Base-by-base conservation (phyloP, 2,329 filamentous ascomycete genomes). In the Chaetomiaceae sp. region DNA sequence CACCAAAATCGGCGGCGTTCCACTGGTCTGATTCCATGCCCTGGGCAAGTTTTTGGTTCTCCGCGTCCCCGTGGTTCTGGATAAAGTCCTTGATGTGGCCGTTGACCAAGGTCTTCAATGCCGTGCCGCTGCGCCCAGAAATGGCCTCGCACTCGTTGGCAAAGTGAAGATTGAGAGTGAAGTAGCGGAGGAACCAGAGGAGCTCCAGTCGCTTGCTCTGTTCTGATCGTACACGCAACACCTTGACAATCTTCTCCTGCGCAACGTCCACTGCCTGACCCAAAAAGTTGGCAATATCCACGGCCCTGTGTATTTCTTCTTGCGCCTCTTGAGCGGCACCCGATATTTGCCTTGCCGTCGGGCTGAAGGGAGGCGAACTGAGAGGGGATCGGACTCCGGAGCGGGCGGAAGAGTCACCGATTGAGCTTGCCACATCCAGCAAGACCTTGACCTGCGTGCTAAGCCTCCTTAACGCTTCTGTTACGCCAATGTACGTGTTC, bases 381-480 rank as follows among this genome's bases (percentile, higher is more conserved):
- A 75, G 51, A 1, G 72, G 69, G 1, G 77, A 78, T 51, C 70
- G 73, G 33, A 75, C 51, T 5, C 70, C 72, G 0, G 64, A 60
- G 58, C 68, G 57, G 53, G 58, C 51, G 62, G 62, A 35, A 63
- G 62, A 19, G 58, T 66, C 64, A 31, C 78, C 75, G 45, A 87
- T 76, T 12, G 82, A 85, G 65, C 90, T 96, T 1, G 91, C 93
- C 17, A 96, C 87, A 67, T 99, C 93, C 9, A 99, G 76, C n/a
- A 99, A 71, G 9, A 97, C 84, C 67, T 99, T 99, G 49, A 93
- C 87, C 65, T 97, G 92, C 0, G 89, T 91, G 16, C 89, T 89
- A 7, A 96, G 73, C 62, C 93, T 80, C 50, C 93, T 79, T 42
- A 99, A 67, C 3, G 88, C 88, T 70, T 99, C 93, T 4, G 92